These are phyloP conservation scores for Cladobotryum mycophilum DNA, from an alignment of 2,329 filamentous ascomycete genomes.

Conservation along the genomic window DNA sequence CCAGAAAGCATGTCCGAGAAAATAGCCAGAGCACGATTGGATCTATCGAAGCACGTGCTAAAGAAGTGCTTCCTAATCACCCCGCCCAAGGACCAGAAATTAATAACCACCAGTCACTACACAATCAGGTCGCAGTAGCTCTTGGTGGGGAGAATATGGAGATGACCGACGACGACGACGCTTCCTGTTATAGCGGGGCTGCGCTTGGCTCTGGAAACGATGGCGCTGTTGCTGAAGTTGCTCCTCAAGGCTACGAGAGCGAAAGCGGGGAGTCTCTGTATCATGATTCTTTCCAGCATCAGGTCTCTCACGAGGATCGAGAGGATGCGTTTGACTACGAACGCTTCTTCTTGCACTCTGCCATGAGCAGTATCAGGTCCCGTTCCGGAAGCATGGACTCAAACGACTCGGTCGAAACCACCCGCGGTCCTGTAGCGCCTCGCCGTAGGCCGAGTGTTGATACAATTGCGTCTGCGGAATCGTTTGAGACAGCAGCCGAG, in stretches of 20 bases:
- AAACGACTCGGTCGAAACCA: slow-evolving; percentile 56
- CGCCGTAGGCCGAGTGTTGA: slow-evolving; percentile 41
- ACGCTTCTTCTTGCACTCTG: slow-evolving; percentile 90
- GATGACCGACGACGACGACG: too few species aligned
- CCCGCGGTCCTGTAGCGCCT: slow-evolving; percentile 38
- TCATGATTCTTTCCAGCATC: slow-evolving; percentile 53
- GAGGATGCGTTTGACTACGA: slow-evolving; percentile 96
- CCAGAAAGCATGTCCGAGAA: neutral
- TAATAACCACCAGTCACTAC: too few species aligned
- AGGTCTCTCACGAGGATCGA: slow-evolving; percentile 80
- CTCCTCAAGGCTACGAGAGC: slow-evolving; percentile 41
- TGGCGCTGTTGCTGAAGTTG: slow-evolving; percentile 30
- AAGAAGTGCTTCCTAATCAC: neutral
- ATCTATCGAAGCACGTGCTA: neutral
- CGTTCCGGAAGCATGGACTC: slow-evolving; percentile 52
- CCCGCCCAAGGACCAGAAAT: too few species aligned
- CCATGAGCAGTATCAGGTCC: slow-evolving; percentile 66
- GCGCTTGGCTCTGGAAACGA: slow-evolving; percentile 18
- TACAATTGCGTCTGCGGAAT: slow-evolving; percentile 45
- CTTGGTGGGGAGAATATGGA: too few species aligned
- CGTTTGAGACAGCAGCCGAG: slow-evolving; percentile 53
- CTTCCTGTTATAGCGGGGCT: too few species aligned
- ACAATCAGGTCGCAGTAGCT: too few species aligned
- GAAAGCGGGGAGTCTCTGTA: slow-evolving; percentile 61
- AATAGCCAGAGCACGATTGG: neutral